Conservation (phyloP, 2,329 filamentous ascomycete genomes). For the Beauveria sp. region DNA sequence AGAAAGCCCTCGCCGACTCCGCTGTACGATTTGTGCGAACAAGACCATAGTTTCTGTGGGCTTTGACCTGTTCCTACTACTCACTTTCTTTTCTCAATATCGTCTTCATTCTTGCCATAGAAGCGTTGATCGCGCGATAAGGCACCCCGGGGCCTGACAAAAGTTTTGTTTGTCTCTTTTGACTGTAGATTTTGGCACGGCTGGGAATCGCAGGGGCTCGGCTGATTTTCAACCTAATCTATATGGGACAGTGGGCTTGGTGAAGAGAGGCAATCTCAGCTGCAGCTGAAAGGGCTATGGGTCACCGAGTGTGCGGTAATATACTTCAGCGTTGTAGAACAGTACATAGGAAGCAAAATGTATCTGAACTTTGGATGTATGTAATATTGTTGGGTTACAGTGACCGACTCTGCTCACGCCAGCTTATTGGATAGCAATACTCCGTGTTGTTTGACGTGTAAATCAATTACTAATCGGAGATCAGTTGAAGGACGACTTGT, state of each 20-base stretch:
- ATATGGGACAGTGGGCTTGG: not conserved
- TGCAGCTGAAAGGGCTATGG: not conserved
- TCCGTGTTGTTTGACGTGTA: not conserved
- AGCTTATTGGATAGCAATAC: not conserved
- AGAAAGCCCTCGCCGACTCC: conserved; percentile 5
- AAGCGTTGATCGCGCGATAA: not conserved
- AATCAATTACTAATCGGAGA: too few species aligned
- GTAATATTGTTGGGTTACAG: not conserved
- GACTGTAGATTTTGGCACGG: not conserved
- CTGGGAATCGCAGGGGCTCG: not conserved
- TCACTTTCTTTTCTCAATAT: not conserved
- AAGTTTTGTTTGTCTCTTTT: not conserved
- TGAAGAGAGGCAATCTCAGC: not conserved
- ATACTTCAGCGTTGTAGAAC: not conserved
- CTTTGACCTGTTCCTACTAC: not conserved
- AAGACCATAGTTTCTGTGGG: not conserved
- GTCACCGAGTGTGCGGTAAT: not conserved
- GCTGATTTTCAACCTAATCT: not conserved
- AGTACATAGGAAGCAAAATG: not conserved
- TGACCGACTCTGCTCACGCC: not conserved
- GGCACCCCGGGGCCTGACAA: not conserved
- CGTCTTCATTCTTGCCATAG: conserved; percentile 3
- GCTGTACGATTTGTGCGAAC: conserved; percentile 11
- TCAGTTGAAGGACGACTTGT: not conserved
- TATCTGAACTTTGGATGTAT: not conserved